Evolutionary conservation across 805 yeast species (phyloP).

Genomic region (Candida railenensis): DNA sequence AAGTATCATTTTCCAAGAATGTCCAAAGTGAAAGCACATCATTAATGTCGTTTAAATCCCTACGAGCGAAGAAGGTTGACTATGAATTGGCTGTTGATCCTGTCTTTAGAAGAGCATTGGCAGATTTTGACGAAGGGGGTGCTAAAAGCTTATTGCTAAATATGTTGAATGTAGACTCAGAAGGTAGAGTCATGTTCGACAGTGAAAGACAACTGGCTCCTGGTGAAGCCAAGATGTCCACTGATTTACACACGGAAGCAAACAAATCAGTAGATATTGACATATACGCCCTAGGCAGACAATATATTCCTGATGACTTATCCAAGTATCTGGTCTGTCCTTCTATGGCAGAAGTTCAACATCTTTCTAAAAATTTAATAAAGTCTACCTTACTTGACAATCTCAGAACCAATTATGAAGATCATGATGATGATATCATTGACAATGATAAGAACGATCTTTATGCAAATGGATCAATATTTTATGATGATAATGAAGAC

Average conservation of each 20-base stretch:
- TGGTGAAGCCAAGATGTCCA: no score
- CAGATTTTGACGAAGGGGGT: conserved; percentile 32
- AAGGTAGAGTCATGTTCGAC: conserved; percentile 23
- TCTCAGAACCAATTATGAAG: no score
- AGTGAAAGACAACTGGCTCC: conserved; percentile 3
- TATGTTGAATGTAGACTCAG: conserved; percentile 20
- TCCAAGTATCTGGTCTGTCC: neutral
- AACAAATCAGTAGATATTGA: conserved; percentile 29
- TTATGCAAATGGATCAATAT: neutral
- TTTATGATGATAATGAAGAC: conserved; percentile 12
- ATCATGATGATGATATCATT: neutral
- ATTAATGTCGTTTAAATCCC: conserved; percentile 16
- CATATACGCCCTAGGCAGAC: conserved; percentile 9
- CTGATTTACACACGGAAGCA: no score
- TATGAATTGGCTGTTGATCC: conserved; percentile 27
- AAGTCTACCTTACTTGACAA: neutral
- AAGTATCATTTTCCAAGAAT: neutral
- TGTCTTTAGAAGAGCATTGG: conserved; percentile 26
- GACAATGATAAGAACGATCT: neutral
- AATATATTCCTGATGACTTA: conserved; percentile 1
- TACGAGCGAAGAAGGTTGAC: conserved; percentile 14
- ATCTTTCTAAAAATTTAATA: neutral
- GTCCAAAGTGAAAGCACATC: conserved; percentile 36
- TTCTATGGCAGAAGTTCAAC: neutral
- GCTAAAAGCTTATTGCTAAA: conserved; percentile 27